Percentiles rank a stretch among this genome's conserved stretches.
phyloP scores from a whole-genome alignment of 768 basidiomycete species.

The Phanerochaete carnosa region DNA sequence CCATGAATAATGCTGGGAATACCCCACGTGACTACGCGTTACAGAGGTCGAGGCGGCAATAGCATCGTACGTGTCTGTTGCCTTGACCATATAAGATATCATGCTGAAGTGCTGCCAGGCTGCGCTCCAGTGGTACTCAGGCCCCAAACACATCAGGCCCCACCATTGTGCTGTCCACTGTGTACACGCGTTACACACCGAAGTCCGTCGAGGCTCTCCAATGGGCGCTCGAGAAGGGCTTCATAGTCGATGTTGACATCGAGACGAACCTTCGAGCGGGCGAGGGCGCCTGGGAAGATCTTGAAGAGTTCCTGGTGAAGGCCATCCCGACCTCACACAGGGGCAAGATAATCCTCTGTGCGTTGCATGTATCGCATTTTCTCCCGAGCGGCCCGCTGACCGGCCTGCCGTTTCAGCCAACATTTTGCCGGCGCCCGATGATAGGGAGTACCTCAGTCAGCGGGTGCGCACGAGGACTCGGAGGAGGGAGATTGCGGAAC shows the following conservation, averaged over 20 bases:
- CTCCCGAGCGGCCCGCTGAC: neutral
- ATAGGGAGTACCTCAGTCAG: too few species aligned
- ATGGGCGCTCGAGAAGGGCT: conserved; percentile 63
- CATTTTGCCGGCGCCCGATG: conserved; percentile 75
- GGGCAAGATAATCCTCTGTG: conserved; percentile 67
- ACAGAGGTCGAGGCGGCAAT: conserved; percentile 43
- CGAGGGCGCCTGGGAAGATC: conserved; percentile 53
- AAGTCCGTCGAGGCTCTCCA: conserved; percentile 51
- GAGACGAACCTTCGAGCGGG: conserved; percentile 49
- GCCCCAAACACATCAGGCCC: conserved; percentile 26
- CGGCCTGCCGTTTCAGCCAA: conserved; percentile 58
- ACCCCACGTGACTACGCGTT: too few species aligned
- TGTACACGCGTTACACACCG: conserved; percentile 48
- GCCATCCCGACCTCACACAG: conserved; percentile 39
- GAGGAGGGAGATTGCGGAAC: too few species aligned
- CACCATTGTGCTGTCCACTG: conserved; percentile 53
- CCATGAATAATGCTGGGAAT: too few species aligned
- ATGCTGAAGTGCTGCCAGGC: neutral
- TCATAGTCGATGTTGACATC: conserved; percentile 71
- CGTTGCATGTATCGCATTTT: conserved; percentile 6
- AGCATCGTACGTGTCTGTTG: conserved; percentile 40
- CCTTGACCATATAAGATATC: neutral
- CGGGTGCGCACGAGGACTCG: too few species aligned
- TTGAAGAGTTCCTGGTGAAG: conserved; percentile 72
- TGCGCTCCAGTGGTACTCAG: conserved; percentile 17